Evolutionary conservation across 768 basidiomycete genomes (phyloP).

Genomic region (Rossbeevera mucosa): DNA sequence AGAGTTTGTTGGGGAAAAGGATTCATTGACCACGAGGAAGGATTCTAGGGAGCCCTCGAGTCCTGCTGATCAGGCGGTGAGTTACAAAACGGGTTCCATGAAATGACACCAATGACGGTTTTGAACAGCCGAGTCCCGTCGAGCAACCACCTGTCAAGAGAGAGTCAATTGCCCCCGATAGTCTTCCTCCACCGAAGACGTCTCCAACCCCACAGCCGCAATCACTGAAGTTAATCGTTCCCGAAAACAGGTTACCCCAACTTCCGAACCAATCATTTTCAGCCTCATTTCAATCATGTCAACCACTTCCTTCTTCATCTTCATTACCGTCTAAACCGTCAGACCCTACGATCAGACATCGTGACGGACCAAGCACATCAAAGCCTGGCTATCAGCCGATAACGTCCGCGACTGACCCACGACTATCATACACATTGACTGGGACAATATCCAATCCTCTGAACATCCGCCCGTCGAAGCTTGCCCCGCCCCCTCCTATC

Average conservation of each 20-base stretch:
- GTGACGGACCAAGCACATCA: slow-evolving; percentile 14
- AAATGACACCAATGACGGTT: background rate
- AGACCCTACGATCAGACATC: slow-evolving; percentile 9
- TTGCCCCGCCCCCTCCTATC: slow-evolving; percentile 8
- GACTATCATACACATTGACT: slow-evolving; percentile 36
- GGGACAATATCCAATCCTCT: slow-evolving; percentile 50
- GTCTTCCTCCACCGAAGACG: slow-evolving; percentile 10
- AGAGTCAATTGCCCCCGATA: slow-evolving; percentile 13
- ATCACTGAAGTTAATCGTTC: slow-evolving; percentile 7
- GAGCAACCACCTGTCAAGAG: slow-evolving; percentile 18
- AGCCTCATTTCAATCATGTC: slow-evolving; percentile 10
- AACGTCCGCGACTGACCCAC: slow-evolving; percentile 27
- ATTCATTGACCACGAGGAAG: slow-evolving; percentile 20
- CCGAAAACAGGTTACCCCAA: slow-evolving; percentile 10
- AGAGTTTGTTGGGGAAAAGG: slow-evolving; percentile 36
- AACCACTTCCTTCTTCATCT: slow-evolving; percentile 3
- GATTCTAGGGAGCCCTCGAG: slow-evolving; percentile 16
- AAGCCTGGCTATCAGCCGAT: slow-evolving; percentile 26
- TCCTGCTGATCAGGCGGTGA: slow-evolving; percentile 14
- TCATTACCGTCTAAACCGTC: slow-evolving; percentile 18
- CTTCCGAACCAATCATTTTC: slow-evolving; percentile 8
- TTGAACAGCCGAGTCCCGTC: slow-evolving; percentile 12
- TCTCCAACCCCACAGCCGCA: slow-evolving; percentile 8
- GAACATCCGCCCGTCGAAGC: slow-evolving; percentile 46
- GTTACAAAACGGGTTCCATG: background rate